Conservation (phyloP, 495 filamentous ascomycete species). For the Clohesyomyces aquaticus region DNA sequence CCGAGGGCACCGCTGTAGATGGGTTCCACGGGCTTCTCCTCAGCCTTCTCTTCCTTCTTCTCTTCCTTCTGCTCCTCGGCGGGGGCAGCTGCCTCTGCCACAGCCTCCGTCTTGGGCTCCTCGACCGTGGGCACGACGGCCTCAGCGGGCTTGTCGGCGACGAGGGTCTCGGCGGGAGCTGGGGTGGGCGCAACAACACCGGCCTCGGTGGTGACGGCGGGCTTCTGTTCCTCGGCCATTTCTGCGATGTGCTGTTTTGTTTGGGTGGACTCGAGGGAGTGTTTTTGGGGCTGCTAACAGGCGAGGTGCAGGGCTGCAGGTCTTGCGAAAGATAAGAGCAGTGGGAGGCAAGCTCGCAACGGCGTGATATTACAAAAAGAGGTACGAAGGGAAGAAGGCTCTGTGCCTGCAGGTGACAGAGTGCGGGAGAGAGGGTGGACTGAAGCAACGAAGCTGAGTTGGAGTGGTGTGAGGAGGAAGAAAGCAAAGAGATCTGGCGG, state of each 20-base stretch:
- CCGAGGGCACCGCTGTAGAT: conserved; percentile 76
- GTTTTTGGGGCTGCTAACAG: background rate
- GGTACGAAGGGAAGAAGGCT: conserved; percentile 24
- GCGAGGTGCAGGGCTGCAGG: background rate
- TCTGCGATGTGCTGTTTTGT: conserved; percentile 9
- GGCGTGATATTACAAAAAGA: conserved; percentile 35
- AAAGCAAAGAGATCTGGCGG: conserved; percentile 8
- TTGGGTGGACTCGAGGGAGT: background rate
- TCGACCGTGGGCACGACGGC: conserved; percentile 51
- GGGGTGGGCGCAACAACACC: conserved; percentile 50
- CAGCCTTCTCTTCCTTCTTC: conserved; percentile 53
- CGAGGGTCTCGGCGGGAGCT: conserved; percentile 41
- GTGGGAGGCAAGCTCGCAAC: conserved; percentile 15
- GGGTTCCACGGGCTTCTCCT: conserved; percentile 63
- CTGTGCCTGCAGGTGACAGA: conserved; percentile 31
- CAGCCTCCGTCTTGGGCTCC: conserved; percentile 49
- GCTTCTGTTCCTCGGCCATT: conserved; percentile 39
- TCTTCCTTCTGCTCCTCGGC: conserved; percentile 41
- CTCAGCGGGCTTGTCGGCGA: conserved; percentile 53
- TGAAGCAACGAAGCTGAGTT: conserved; percentile 18
- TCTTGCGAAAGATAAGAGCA: conserved; percentile 10
- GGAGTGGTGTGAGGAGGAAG: conserved; percentile 28
- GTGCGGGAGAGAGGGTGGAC: conserved; percentile 16
- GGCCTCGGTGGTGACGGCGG: conserved; percentile 32
- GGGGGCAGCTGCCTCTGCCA: conserved; percentile 57